Conservation (phyloP, 139 green algal species). For the Parachlorella kessleri region DNA sequence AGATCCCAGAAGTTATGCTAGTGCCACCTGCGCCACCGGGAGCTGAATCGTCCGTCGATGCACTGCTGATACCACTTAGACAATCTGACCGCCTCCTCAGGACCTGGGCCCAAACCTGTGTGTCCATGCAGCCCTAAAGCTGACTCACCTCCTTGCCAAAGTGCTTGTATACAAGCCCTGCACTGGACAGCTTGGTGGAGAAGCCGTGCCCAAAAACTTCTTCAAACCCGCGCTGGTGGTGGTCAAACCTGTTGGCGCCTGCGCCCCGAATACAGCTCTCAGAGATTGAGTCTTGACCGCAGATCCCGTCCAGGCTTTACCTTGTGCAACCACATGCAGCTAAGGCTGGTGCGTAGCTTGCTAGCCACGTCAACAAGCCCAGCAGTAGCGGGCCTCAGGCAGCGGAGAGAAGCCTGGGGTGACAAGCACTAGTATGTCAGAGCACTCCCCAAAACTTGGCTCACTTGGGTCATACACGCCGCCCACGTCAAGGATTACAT, state of each 20-base stretch:
- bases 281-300: neutral
- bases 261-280: neutral
- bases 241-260: conserved; percentile 64
- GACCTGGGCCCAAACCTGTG: too few species aligned
- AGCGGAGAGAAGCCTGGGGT: neutral
- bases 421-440: neutral
- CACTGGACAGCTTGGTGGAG: conserved; percentile 64
- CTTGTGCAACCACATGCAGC: too few species aligned
- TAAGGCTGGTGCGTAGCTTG: too few species aligned
- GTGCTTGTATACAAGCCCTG: conserved; percentile 90
- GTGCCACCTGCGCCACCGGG: too few species aligned
- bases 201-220: conserved; percentile 81
- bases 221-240: conserved; percentile 92
- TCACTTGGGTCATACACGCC: conserved; percentile 79
- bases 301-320: too few species aligned
- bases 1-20: too few species aligned
- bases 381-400: neutral
- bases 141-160: too few species aligned
- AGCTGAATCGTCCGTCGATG: too few species aligned
- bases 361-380: too few species aligned
- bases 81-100: too few species aligned
- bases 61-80: too few species aligned
- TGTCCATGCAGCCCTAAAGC: too few species aligned
- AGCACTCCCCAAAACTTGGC: neutral
- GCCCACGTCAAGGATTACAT: conserved; percentile 94